These are phyloP conservation scores for Harringtonia lauricola DNA, from an alignment of 2,329 filamentous ascomycete species.

Conservation along the genomic window DNA sequence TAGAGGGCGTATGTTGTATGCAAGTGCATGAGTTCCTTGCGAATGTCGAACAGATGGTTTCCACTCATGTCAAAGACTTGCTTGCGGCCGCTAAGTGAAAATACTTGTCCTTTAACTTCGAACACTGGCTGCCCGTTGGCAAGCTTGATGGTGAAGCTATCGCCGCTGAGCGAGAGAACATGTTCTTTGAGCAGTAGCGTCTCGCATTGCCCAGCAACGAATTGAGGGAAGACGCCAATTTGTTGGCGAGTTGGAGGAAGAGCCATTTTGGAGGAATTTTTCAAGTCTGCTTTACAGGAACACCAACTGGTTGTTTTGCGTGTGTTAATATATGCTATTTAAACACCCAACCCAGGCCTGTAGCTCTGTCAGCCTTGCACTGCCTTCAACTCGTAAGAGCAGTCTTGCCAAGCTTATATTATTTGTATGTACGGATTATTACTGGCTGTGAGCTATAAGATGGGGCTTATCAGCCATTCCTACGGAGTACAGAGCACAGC, in stretches of 20 bases:
- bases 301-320: too few species aligned
- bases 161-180: conserved; percentile 48
- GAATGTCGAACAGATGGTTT: conserved; percentile 46
- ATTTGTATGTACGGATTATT: too few species aligned
- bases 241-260: conserved; percentile 6
- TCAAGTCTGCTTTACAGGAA: too few species aligned
- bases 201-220: conserved; percentile 17
- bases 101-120: conserved; percentile 42
- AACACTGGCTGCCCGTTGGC: conserved; percentile 41
- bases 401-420: too few species aligned
- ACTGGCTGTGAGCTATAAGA: too few species aligned
- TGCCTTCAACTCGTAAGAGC: too few species aligned
- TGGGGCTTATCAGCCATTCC: too few species aligned
- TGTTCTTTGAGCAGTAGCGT: conserved; percentile 51
- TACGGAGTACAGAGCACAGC: too few species aligned
- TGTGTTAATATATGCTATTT: too few species aligned
- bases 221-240: conserved; percentile 9
- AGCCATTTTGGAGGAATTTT: conserved; percentile 1
- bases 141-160: conserved; percentile 52
- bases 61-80: conserved; percentile 40
- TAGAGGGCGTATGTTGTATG: conserved; percentile 41
- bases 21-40: conserved; percentile 38
- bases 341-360: too few species aligned
- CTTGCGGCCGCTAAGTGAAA: conserved; percentile 44
- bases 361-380: too few species aligned